phyloP scores from a whole-genome alignment of 169 alveolate species.

The Eimeria necatrix region DNA sequence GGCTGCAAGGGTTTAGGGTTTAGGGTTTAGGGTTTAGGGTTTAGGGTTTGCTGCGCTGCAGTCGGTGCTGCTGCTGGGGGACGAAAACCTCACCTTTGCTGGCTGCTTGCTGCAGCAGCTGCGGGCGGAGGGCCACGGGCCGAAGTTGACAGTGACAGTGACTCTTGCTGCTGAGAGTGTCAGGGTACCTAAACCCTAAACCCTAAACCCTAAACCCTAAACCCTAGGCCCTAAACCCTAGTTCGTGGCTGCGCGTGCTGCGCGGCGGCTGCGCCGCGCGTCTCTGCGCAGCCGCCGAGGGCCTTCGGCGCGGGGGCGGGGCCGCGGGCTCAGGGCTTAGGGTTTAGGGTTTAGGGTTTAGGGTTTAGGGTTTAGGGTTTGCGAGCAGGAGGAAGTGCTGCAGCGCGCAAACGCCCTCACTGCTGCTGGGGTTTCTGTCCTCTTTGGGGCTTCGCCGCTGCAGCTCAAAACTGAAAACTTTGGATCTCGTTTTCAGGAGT shows the following conservation, averaged over 20 bases:
- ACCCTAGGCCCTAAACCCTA: neutral
- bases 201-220: slow-evolving; percentile 47
- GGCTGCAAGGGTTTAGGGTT: neutral
- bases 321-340: neutral
- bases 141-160: neutral
- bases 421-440: neutral
- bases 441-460: neutral
- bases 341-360: slow-evolving; percentile 31
- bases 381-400: slow-evolving; percentile 18
- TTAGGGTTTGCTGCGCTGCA: neutral
- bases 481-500: neutral
- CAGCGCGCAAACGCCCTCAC: neutral
- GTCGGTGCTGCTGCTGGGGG: slow-evolving; percentile 25
- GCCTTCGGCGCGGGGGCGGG: too few relatives aligned
- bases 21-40: slow-evolving; percentile 23
- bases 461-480: neutral
- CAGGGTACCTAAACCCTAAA: slow-evolving; percentile 6
- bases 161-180: neutral
- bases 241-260: neutral
- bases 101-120: slow-evolving; percentile 55
- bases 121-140: neutral
- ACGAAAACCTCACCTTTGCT: slow-evolving; percentile 6
- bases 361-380: neutral
- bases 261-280: neutral
- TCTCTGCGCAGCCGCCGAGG: too few relatives aligned